phyloP scores from a whole-genome alignment of 371 early-diverging fungal species.

The Mucor circinelloides region DNA sequence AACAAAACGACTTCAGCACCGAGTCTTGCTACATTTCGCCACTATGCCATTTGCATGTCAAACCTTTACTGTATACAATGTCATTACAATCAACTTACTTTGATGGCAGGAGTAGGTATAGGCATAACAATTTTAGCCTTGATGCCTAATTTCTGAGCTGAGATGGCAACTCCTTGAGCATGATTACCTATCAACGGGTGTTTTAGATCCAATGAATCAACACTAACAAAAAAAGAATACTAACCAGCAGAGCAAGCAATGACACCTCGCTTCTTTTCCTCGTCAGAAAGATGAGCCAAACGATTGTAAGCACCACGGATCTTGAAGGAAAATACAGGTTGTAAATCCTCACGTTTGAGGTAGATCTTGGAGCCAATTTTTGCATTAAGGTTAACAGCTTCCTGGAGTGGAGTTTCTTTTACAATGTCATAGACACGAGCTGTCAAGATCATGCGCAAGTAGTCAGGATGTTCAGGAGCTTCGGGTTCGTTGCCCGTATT shows the following conservation, averaged over 20 bases:
- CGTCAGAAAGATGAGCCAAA: conserved; percentile 75
- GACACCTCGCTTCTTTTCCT: conserved; percentile 84
- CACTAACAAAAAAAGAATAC: neutral
- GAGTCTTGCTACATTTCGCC: conserved; percentile 86
- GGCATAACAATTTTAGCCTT: conserved; percentile 98
- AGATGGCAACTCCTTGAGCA: conserved; percentile 94
- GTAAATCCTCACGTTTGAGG: conserved; percentile 95
- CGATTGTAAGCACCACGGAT: conserved; percentile 96
- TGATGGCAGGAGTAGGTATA: conserved; percentile 60
- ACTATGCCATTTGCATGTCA: conserved; percentile 60
- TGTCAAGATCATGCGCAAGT: conserved; percentile 87
- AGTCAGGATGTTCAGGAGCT: conserved; percentile 63
- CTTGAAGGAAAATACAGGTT: conserved; percentile 97
- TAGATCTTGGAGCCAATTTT: conserved; percentile 70
- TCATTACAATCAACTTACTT: conserved; percentile 24
- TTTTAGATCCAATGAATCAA: neutral
- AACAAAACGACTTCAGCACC: conserved; percentile 88
- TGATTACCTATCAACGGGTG: conserved; percentile 76
- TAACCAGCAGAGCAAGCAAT: conserved; percentile 94
- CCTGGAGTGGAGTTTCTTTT: conserved; percentile 87
- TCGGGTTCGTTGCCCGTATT: neutral
- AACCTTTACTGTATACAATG: neutral
- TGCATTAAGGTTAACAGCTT: conserved; percentile 80
- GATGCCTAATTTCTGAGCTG: conserved; percentile 90
- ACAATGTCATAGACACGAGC: conserved; percentile 92